phyloP scores from a whole-genome alignment of 176 grass and related monocot species.

The Zoysia japonica region DNA sequence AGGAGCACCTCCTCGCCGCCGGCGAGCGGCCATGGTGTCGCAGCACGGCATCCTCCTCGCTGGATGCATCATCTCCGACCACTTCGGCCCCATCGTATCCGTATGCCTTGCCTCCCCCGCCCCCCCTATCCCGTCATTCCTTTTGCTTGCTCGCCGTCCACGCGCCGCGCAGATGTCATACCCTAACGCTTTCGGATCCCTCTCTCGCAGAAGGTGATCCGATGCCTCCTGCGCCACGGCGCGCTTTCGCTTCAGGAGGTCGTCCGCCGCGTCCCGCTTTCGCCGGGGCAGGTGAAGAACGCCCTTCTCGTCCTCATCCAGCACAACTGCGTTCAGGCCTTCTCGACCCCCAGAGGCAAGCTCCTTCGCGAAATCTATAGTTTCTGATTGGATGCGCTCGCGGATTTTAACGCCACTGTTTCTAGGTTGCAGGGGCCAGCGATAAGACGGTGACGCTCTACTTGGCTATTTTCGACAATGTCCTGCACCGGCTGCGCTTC shows the following conservation, averaged over 20 bases:
- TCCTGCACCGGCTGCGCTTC: slow-evolving; percentile 73
- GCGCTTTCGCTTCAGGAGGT: slow-evolving; percentile 67
- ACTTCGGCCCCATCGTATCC: slow-evolving; percentile 70
- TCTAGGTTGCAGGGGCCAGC: slow-evolving; percentile 33
- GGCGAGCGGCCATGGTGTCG: slow-evolving; percentile 52
- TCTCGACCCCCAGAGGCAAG: slow-evolving; percentile 49
- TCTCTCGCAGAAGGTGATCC: slow-evolving; percentile 65
- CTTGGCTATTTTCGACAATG: slow-evolving; percentile 68
- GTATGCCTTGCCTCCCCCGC: slow-evolving; percentile 33
- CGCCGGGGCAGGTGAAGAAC: slow-evolving; percentile 64
- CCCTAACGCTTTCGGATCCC: slow-evolving; percentile 4
- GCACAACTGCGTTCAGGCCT: slow-evolving; percentile 89
- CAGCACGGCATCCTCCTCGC: slow-evolving; percentile 67
- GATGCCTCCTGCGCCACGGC: slow-evolving; percentile 65
- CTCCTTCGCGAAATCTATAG: not conserved
- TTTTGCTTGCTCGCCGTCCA: not conserved
- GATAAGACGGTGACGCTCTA: slow-evolving; percentile 59
- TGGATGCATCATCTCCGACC: slow-evolving; percentile 53
- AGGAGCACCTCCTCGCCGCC: not conserved
- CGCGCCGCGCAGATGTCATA: not conserved
- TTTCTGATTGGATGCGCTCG: not conserved
- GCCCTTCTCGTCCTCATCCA: slow-evolving; percentile 85
- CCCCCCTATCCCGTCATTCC: not conserved
- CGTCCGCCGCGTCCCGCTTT: slow-evolving; percentile 47
- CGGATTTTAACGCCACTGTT: slow-evolving; percentile 5